A percentile compares a stretch with the other conserved stretches of the same genome.
Conservation (phyloP, 2,329 filamentous ascomycete genomes). For the Pyricularia sp. region DNA sequence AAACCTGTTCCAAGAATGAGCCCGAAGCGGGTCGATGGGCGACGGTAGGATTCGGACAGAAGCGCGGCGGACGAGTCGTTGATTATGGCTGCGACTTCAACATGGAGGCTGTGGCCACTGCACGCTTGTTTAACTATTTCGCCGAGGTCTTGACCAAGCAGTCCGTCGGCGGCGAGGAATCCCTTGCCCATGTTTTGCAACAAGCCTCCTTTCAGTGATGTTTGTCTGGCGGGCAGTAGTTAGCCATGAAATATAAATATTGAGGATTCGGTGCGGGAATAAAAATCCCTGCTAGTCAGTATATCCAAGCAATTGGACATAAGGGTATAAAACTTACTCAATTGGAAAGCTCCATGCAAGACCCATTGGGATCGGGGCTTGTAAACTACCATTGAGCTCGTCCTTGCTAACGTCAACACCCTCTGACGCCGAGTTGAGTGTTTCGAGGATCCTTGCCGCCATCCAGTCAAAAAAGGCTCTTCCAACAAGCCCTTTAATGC, state of each 20-base stretch:
- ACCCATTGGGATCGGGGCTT: conserved; percentile 41
- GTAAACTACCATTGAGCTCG: conserved; percentile 16
- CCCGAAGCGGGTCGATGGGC: conserved; percentile 45
- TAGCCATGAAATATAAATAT: background rate
- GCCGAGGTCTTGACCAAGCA: conserved; percentile 47
- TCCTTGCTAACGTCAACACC: conserved; percentile 5
- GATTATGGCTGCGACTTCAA: conserved; percentile 46
- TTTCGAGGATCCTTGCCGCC: conserved; percentile 45
- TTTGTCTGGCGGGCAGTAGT: conserved; percentile 36
- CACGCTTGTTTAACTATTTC: conserved; percentile 44
- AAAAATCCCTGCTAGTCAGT: background rate
- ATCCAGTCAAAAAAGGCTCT: conserved; percentile 57
- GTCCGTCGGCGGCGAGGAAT: conserved; percentile 44
- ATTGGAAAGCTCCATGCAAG: conserved; percentile 60
- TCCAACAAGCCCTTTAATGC: conserved; percentile 43
- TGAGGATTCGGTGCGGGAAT: conserved; percentile 11
- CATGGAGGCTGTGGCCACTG: conserved; percentile 32
- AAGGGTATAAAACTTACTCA: conserved; percentile 33
- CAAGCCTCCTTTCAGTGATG: conserved; percentile 44
- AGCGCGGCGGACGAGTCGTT: conserved; percentile 58
- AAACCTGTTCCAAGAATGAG: conserved; percentile 56
- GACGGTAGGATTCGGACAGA: conserved; percentile 48
- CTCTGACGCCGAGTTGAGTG: conserved; percentile 31
- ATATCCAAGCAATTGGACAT: background rate
- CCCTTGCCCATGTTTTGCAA: conserved; percentile 54